Base-by-base conservation (phyloP, 2,329 filamentous ascomycete genomes). In the Colletotrichum godetiae region DNA sequence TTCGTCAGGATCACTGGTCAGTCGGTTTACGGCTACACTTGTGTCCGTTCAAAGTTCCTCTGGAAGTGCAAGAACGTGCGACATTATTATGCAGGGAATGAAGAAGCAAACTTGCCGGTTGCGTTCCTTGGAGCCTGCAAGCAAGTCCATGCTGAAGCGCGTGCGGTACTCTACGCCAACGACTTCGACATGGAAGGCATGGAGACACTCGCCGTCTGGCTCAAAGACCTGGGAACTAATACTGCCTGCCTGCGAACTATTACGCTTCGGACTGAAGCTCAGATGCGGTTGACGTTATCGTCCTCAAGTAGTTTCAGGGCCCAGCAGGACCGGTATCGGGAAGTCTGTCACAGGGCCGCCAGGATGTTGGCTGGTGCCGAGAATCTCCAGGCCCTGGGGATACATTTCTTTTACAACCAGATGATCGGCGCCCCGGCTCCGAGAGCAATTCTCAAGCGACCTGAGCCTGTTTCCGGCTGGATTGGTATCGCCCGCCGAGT, bases 181-280 rank as follows among this genome's bases (percentile, higher is more conserved):
- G 10, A 13, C 7, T 70, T 70, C 61, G 27, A 8, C 5, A 4
- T 59, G 5, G 12, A 66, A 15, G 60, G 57, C 15, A 70, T 70
- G 67, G 52, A 66, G 27, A 57, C 55, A 3, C 67, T 70, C 5
- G 29, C 22, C 8, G 27, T 35, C 37, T 67, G 65, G 65, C 42
- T 67, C 11, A 11, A 33, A 19, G n/a, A 15, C 37, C 5, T 67
- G 7, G 29, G 65, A 5, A 27, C n/a, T 1, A 67, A 60, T 29
- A 15, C 13, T 2, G n/a, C 56, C n/a, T 27, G n/a, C 19, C 22
- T 67, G 29, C 27, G 15, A 15, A 24, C 22, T 6, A 67, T 67
- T 11, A 19, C 11, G 12, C 8, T 67, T 19, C 52, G 15, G 1
- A 42, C 15, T 1, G 62, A 56, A 22, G 33, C 49, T 4, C 62